These are phyloP conservation scores for Friedmanniomyces simplex DNA, from an alignment of 495 filamentous ascomycete genomes.

Conservation along the genomic window DNA sequence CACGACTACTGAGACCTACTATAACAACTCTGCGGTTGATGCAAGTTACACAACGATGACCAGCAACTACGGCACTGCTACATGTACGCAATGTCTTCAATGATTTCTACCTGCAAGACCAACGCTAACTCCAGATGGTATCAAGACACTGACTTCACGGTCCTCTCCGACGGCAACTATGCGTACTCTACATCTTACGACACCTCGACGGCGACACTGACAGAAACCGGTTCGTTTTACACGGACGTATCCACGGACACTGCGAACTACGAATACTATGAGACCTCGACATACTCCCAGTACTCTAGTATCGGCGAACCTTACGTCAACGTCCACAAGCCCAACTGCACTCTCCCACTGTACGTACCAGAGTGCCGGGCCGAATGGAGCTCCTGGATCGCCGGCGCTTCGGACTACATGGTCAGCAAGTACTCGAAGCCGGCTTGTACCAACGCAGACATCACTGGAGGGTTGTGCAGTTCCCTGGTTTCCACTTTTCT, in stretches of 20 bases:
- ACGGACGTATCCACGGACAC: not conserved
- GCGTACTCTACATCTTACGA: not conserved
- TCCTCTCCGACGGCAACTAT: not conserved
- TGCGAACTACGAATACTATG: not conserved
- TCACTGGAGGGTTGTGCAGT: not conserved
- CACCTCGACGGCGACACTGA: not conserved
- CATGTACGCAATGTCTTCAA: not conserved
- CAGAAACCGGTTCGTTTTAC: not conserved
- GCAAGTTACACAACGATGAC: not conserved
- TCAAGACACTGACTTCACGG: not conserved
- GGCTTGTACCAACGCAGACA: not conserved
- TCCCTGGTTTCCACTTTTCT: not conserved
- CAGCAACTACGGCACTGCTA: not conserved
- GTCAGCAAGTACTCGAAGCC: not conserved
- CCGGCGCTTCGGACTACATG: not conserved
- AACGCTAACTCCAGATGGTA: too few species aligned
- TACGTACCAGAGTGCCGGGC: constrained; percentile 1
- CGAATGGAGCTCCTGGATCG: not conserved
- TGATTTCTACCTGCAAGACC: too few species aligned
- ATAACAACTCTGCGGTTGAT: not conserved
- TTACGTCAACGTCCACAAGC: not conserved
- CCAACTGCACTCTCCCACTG: not conserved
- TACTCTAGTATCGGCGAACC: not conserved
- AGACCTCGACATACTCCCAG: not conserved
- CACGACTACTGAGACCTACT: not conserved